Evolutionary conservation across 495 filamentous ascomycete species (phyloP), one percentile per base, ranked within the genome.

Genomic region (Letharia lupina): DNA sequence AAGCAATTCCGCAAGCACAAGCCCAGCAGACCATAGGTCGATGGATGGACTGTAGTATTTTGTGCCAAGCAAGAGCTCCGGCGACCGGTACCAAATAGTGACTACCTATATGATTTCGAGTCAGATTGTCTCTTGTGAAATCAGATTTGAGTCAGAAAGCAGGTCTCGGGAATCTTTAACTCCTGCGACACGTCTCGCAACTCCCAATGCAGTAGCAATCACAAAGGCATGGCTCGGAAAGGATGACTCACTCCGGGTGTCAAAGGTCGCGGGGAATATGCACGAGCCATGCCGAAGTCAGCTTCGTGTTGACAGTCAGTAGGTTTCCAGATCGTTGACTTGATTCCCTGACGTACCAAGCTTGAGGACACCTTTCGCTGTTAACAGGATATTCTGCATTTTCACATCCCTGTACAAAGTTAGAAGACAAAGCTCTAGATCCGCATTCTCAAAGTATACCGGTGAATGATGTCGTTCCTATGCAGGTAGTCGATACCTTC

Each of bases 61-160:
- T 28, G 76, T 75, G 4, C 73, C 74, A 40, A 80, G 76, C n/a
- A 80, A 75, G n/a, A 80, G 67, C 61, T 80, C 95, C 0, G 94
- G 94, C 0, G 90, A 89, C 28, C 91, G 84, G 73, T 99, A 99
- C 94, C 94, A 99, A 64, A 93, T 91, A 1, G 78, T 80, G 47
- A 77, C 52, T 10, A 56, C 48, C 48, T 52, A 52, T 31, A n/a
- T 2, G 23, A 31, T 11, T 28, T 15, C 3, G 8, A 15, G 47
- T 50, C 3, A 50, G 47, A 8, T 1, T 10, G n/a, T 50, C 6
- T 50, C n/a, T 28, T 10, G 10, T 28, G 48, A 9, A 23, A 31
- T 31, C 4, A 28, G 1, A 15, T 52, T 31, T 11, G 28, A 35
- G 52, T 7, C 6, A 15, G 0, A 6, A 54, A 54, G 13, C 7